Conservation (phyloP, 176 grass and related monocot genomes). For the Aegilops umbellulata region DNA sequence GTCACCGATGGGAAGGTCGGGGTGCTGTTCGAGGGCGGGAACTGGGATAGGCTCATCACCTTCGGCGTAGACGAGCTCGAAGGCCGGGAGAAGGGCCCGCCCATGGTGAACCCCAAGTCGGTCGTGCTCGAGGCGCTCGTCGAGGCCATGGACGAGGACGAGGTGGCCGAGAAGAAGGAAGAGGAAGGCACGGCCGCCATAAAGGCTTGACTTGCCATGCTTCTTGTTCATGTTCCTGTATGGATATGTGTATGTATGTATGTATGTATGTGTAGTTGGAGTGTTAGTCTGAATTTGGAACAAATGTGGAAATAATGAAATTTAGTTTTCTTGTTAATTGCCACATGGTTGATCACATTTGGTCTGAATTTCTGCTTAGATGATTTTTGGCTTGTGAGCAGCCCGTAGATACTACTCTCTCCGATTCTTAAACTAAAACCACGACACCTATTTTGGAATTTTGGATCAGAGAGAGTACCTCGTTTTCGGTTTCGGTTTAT, state of each 20-base stretch:
- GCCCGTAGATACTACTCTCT: too few relatives aligned
- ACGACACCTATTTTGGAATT: too few relatives aligned
- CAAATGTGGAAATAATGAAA: background rate
- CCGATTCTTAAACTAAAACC: too few relatives aligned
- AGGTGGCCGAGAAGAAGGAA: constrained; percentile 16
- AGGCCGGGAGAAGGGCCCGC: constrained; percentile 79
- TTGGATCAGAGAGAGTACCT: too few relatives aligned
- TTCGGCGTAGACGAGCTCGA: constrained; percentile 67
- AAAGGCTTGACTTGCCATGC: background rate
- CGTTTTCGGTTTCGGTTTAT: too few relatives aligned
- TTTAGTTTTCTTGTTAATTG: too few relatives aligned
- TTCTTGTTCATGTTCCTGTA: background rate
- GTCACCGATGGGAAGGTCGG: constrained; percentile 80
- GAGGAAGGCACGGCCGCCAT: background rate
- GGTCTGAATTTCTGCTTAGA: background rate
- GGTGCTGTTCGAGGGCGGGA: constrained; percentile 86
- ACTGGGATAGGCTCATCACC: constrained; percentile 57
- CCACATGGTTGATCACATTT: background rate
- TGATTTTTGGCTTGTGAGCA: background rate
- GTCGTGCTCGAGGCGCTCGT: constrained; percentile 36
- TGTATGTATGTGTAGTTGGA: background rate
- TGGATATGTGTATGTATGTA: background rate
- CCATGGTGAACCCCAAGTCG: constrained; percentile 72
- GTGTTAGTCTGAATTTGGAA: background rate
- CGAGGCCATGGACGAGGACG: background rate